phyloP scores from a whole-genome alignment of 805 yeast species.

The Kuraishia piskuri region DNA sequence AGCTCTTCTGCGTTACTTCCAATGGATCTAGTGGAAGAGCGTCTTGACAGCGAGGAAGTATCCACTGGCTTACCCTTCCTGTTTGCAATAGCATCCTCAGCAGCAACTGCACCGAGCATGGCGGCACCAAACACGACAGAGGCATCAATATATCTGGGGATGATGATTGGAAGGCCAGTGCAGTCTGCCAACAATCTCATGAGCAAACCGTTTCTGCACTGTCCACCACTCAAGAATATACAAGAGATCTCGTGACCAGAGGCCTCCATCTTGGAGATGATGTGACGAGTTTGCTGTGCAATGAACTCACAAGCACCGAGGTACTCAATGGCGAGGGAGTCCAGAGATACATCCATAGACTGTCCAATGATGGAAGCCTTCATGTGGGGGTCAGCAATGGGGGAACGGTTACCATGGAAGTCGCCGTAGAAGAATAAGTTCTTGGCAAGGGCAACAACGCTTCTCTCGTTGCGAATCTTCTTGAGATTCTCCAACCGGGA shows the following conservation, averaged over 20 bases:
- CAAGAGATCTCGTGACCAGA: conserved; percentile 72
- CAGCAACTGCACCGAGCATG: conserved; percentile 89
- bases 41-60: conserved; percentile 14
- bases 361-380: conserved; percentile 88
- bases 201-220: conserved; percentile 83
- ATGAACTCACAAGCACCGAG: conserved; percentile 95
- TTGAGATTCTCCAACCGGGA: conserved; percentile 61
- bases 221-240: conserved; percentile 93
- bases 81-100: conserved; percentile 44
- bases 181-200: conserved; percentile 90
- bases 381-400: conserved; percentile 95
- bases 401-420: conserved; percentile 93
- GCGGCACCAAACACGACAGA: conserved; percentile 98
- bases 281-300: conserved; percentile 95
- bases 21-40: conserved; percentile 13
- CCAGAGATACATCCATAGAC: conserved; percentile 81
- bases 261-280: conserved; percentile 73
- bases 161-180: conserved; percentile 83
- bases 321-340: conserved; percentile 78
- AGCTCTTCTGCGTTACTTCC: conserved; percentile 9
- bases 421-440: conserved; percentile 93
- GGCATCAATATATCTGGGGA: conserved; percentile 92
- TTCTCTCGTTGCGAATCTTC: conserved; percentile 45
- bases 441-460: conserved; percentile 74
- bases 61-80: conserved; percentile 7